A percentile compares a stretch with the other conserved stretches of the same genome.
These are phyloP conservation scores for Cyclotella baltica DNA, from an alignment of 108 stramenopile genomes.

Conservation along the genomic window DNA sequence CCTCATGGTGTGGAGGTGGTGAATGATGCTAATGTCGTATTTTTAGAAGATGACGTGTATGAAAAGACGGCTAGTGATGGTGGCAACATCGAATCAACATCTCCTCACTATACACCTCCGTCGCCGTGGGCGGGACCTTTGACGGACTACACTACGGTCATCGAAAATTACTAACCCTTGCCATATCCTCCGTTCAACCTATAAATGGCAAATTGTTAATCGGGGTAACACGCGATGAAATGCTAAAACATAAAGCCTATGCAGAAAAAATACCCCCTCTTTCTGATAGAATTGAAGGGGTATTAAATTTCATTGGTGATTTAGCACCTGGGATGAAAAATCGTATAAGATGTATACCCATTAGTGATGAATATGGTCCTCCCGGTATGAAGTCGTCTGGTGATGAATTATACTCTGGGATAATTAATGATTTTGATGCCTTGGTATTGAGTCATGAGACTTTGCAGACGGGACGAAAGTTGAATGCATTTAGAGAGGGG, in stretches of 20 bases:
- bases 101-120: slow-evolving; percentile 68
- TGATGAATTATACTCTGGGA: slow-evolving; percentile 33
- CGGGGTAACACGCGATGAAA: slow-evolving; percentile 86
- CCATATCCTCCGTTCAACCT: slow-evolving; percentile 83
- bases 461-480: slow-evolving; percentile 71
- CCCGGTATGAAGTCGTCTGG: slow-evolving; percentile 62
- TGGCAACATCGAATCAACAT: not conserved
- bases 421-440: slow-evolving; percentile 74
- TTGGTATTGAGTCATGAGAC: slow-evolving; percentile 88
- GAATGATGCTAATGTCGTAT: slow-evolving; percentile 64
- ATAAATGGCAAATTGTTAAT: slow-evolving; percentile 71
- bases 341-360: slow-evolving; percentile 75
- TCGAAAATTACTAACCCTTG: slow-evolving; percentile 87
- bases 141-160: slow-evolving; percentile 96
- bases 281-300: slow-evolving; percentile 67
- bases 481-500: slow-evolving; percentile 70
- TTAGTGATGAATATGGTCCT: slow-evolving; percentile 82
- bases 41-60: slow-evolving; percentile 78
- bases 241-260: slow-evolving; percentile 77
- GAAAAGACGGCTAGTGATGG: slow-evolving; percentile 17
- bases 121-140: slow-evolving; percentile 93
- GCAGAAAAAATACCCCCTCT: slow-evolving; percentile 73
- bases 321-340: slow-evolving; percentile 90
- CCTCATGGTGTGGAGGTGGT: slow-evolving; percentile 67
- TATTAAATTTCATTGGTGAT: slow-evolving; percentile 77